Evolutionary conservation across 257 asterid species (phyloP).

Genomic region (Scutellaria baicalensis): DNA sequence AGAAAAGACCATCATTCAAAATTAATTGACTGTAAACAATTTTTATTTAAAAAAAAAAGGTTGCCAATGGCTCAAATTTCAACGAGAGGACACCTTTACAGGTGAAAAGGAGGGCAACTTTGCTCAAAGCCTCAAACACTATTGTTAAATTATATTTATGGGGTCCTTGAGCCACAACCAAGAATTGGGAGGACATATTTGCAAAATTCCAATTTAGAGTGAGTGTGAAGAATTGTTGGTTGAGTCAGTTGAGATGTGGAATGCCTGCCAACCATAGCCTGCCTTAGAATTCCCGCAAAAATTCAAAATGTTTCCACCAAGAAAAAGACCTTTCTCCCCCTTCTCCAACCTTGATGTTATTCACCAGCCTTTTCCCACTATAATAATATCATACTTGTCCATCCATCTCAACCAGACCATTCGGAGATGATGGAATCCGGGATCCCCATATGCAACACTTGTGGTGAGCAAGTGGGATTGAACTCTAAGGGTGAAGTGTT

Average conservation of each 20-base stretch:
- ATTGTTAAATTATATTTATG: too few relatives aligned
- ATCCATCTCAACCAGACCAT: constrained; percentile 14
- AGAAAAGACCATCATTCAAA: too few relatives aligned
- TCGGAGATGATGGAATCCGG: constrained; percentile 79
- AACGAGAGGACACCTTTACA: too few relatives aligned
- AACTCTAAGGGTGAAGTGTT: constrained; percentile 53
- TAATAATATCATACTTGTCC: constrained; percentile 15
- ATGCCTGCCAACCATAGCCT: constrained; percentile 61
- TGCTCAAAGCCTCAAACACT: too few relatives aligned
- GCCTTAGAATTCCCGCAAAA: constrained; percentile 80
- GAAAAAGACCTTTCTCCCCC: constrained; percentile 50
- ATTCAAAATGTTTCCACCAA: constrained; percentile 26
- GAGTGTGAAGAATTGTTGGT: constrained; percentile 19
- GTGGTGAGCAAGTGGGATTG: constrained; percentile 67
- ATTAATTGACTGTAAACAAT: too few relatives aligned
- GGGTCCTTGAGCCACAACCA: neutral
- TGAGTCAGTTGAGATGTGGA: constrained; percentile 49
- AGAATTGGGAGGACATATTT: neutral
- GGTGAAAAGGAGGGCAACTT: too few relatives aligned
- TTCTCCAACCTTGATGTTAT: constrained; percentile 33
- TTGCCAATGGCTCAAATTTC: too few relatives aligned
- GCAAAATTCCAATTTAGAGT: neutral
- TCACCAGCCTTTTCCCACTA: constrained; percentile 24
- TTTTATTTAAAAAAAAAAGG: too few relatives aligned
- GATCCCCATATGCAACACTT: constrained; percentile 63